Evolutionary conservation across 2,329 filamentous ascomycete species (phyloP), one percentile per base, ranked within the genome.

Genomic region (Penicillium sp.): DNA sequence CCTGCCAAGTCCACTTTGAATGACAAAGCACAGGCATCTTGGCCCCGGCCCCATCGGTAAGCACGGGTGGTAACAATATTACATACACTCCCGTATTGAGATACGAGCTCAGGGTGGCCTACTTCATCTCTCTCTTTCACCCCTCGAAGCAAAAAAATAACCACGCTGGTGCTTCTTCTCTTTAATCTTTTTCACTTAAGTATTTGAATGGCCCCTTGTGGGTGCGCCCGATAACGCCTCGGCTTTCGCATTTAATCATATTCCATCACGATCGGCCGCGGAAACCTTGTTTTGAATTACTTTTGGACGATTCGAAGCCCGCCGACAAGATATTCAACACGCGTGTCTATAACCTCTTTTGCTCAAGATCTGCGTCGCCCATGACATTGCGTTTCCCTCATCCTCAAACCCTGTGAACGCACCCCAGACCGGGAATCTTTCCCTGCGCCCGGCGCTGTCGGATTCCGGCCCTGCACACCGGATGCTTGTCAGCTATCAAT

Each of bases 381-480:
- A 41, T 59, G 61, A 63, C n/a, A 53, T 41, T 49, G 46, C 48
- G 43, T 44, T 44, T 28, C 22, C 31, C 26, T 40, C 30, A 45
- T 19, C n/a, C n/a, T 42, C 26, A 25, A 40, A 58, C 35, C 43
- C 53, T 53, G 53, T 57, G 37, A 47, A 47, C 37, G 22, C 43
- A 43, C 48, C 37, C 37, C 14, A 14, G 28, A 35, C 41, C 46
- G 26, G 31, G 33, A 17, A 17, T 36, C 28, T 31, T 25, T 25
- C 43, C 45, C 50, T 44, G 43, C 46, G 28, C 40, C 44, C 59
- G 63, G 61, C 61, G 60, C 59, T 59, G 46, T 66, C 55, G 58
- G 57, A 63, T 53, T 60, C 59, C 62, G 59, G 58, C 57, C 65
- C 59, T 48, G 61, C 52, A 59, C 60, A 68, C 58, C 66, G 69